Evolutionary conservation across 352 stramenopile genomes (phyloP).

Genomic region (Chrysophaeum taylorii): DNA sequence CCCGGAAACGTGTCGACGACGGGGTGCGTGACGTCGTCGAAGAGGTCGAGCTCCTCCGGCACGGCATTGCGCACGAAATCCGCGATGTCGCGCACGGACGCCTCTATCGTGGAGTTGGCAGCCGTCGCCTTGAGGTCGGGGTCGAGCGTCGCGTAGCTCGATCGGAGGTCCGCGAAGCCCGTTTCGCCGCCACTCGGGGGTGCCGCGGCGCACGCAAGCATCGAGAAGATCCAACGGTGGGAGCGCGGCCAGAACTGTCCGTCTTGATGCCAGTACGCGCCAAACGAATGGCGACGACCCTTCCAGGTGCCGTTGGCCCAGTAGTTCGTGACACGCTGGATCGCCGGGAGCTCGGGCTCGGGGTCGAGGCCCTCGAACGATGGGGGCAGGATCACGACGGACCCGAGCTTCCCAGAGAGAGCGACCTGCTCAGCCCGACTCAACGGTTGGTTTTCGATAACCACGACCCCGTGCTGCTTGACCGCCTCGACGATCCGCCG

Average conservation of each 20-base stretch:
- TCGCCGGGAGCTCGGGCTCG: neutral
- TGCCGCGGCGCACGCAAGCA: neutral
- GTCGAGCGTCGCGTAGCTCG: neutral
- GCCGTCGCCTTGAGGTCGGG: neutral
- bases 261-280: constrained; percentile 10
- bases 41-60: neutral
- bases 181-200: constrained; percentile 1
- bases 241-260: neutral
- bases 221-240: neutral
- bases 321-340: constrained; percentile 4
- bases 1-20: too few species aligned
- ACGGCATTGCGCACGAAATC: neutral
- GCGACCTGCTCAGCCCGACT: neutral
- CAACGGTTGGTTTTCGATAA: neutral
- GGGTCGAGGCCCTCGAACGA: constrained; percentile 3
- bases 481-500: neutral
- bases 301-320: constrained; percentile 4
- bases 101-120: neutral
- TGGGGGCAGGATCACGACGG: neutral
- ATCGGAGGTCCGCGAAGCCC: constrained; percentile 7
- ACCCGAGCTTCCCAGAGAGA: neutral
- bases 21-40: neutral
- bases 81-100: neutral
- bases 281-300: neutral
- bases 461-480: neutral